Conservation (phyloP, 495 filamentous ascomycete species). For the Entonaema liquescens region DNA sequence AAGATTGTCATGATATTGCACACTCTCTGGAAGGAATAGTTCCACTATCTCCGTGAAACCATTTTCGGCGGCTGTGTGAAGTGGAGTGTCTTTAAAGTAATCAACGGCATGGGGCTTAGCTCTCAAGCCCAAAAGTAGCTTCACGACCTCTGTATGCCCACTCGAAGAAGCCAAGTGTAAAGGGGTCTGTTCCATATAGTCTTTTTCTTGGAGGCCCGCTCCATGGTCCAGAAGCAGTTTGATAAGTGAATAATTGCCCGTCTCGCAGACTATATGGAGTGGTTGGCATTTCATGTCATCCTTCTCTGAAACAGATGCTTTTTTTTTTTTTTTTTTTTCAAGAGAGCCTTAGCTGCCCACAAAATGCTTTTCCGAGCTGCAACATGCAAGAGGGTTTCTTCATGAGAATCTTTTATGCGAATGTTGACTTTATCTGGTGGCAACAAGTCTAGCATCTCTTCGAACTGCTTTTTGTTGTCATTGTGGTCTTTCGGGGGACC, state of each 20-base stretch:
- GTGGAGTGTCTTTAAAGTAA: background rate
- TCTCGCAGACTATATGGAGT: background rate
- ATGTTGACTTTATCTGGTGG: background rate
- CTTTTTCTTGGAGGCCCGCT: background rate
- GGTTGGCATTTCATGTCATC: background rate
- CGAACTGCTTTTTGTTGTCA: conserved; percentile 4
- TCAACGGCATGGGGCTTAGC: background rate
- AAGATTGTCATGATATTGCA: too few species aligned
- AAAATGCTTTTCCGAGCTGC: background rate
- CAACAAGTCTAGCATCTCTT: background rate
- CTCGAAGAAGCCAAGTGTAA: background rate
- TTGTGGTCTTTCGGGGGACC: background rate
- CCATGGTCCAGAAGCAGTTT: background rate
- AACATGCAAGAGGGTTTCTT: conserved; percentile 9
- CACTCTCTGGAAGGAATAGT: background rate
- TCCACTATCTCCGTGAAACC: background rate
- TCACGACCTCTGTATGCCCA: background rate
- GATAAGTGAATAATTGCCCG: background rate
- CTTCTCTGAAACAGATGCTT: background rate
- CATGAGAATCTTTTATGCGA: background rate
- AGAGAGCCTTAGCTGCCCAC: conserved; percentile 5
- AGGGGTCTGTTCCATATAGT: background rate
- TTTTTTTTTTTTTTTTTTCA: background rate
- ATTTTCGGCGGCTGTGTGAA: background rate
- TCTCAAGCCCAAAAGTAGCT: background rate